These are phyloP conservation scores for Leccinum truebloodii DNA, from an alignment of 768 basidiomycete species.

Conservation along the genomic window DNA sequence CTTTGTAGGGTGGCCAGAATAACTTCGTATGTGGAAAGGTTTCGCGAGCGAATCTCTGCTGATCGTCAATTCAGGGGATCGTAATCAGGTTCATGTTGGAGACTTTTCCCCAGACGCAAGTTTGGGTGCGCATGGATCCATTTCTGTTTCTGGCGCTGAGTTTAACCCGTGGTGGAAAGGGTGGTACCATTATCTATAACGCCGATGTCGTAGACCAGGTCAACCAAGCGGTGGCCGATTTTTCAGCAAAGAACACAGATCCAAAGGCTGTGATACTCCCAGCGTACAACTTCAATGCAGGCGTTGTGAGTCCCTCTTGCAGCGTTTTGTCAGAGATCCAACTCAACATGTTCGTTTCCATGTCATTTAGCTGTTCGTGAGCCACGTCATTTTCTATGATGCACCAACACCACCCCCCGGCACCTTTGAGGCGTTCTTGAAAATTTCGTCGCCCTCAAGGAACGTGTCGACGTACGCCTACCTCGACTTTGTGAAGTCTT, in stretches of 20 bases:
- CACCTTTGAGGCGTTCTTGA: background rate
- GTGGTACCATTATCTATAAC: constrained; percentile 42
- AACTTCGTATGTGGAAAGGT: background rate
- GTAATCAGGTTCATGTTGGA: background rate
- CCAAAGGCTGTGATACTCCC: constrained; percentile 8
- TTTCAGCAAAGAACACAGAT: constrained; percentile 11
- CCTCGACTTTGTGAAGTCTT: constrained; percentile 8
- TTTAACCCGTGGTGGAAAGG: constrained; percentile 33
- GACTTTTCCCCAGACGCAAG: background rate
- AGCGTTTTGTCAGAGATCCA: background rate
- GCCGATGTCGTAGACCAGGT: constrained; percentile 1
- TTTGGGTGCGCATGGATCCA: background rate
- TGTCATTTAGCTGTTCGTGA: background rate
- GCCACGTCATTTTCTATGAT: background rate
- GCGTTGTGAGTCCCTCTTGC: background rate
- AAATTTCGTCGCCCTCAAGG: background rate
- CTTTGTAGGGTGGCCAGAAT: background rate
- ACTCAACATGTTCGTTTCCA: background rate
- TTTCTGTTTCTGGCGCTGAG: background rate
- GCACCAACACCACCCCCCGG: background rate
- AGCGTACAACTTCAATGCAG: background rate
- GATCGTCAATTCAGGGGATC: background rate
- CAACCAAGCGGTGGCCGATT: constrained; percentile 13
- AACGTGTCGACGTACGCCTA: constrained; percentile 10
- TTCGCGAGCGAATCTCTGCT: background rate